Evolutionary conservation across 331 rosid genomes (phyloP), one percentile per base, ranked within the genome.

Genomic region (Stylosanthes scabra): DNA sequence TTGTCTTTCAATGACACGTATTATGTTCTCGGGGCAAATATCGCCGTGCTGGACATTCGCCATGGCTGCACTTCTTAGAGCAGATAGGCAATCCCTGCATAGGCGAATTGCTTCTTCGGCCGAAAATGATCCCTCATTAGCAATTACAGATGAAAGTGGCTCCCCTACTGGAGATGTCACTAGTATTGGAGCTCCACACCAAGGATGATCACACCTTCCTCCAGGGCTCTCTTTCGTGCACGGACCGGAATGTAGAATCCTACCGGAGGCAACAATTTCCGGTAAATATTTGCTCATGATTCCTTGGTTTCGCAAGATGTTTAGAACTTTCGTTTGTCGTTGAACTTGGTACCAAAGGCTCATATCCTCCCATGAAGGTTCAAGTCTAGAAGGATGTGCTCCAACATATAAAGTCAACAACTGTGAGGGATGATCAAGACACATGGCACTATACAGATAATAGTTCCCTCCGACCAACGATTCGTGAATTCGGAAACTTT

Each of bases 291-390:
- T 85, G 83, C 87, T 87, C 66, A 83, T 54, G 63, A 89, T 83
- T 62, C 89, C 97, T 73, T 85, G 89, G 73, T 82, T 89, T 77
- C 87, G 83, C 28, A 91, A 78, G 66, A 91, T 80, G 77, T 88
- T 91, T 20, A 88, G 82, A 13, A 91, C 97, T 75, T 91, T 91
- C 40, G 94, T 88, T 85, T 91, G 97, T 20, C 97, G 89, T 74
- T 91, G 97, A 10, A 91, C 97, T 82, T 87, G 90, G 78, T 88
- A 91, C 97, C 97, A 91, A 60, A 88, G 94, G 78, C 97, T 91
- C 97, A 91, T 91, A 66, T 91, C 97, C 88, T 91, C 97, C 89
- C 87, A 91, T 56, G 92, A 91, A 62, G 97, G 97, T 81, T 91
- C 94, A 0, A 91, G 92, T 74, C 92, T 85, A 13, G 97, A 85